These are phyloP conservation scores for Cymodocea nodosa DNA, from an alignment of 116 monocot genomes.

Conservation along the genomic window DNA sequence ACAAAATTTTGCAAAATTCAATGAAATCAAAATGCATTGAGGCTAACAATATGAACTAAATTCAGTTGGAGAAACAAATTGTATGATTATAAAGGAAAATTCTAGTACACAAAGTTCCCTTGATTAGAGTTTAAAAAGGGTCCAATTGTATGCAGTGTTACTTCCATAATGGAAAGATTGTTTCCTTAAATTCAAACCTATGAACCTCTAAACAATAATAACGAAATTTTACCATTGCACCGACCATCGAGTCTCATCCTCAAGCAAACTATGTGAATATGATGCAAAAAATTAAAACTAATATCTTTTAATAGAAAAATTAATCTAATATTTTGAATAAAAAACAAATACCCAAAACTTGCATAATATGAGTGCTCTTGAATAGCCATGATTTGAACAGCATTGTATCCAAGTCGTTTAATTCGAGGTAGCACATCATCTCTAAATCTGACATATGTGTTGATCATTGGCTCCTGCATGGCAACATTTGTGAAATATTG, in stretches of 20 bases:
- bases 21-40: no score
- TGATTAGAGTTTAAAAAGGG: no score
- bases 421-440: constrained; percentile 94
- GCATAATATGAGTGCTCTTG: constrained; percentile 98
- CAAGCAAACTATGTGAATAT: not conserved
- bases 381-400: constrained; percentile 99
- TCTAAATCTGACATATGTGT: constrained; percentile 83
- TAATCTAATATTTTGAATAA: not conserved
- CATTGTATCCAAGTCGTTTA: constrained; percentile 95
- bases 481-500: not conserved
- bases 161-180: no score
- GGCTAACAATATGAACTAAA: no score
- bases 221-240: not conserved
- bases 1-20: no score
- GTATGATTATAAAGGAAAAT: no score
- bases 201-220: no score
- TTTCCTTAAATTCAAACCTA: no score
- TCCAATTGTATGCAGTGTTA: no score
- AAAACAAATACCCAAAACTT: constrained; percentile 75
- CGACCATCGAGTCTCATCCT: no score
- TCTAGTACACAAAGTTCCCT: no score
- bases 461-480: constrained; percentile 87
- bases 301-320: not conserved
- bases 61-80: no score
- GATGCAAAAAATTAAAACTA: not conserved